Base-by-base conservation (phyloP, 306 rosid genomes). In the Quillaja saponaria region DNA sequence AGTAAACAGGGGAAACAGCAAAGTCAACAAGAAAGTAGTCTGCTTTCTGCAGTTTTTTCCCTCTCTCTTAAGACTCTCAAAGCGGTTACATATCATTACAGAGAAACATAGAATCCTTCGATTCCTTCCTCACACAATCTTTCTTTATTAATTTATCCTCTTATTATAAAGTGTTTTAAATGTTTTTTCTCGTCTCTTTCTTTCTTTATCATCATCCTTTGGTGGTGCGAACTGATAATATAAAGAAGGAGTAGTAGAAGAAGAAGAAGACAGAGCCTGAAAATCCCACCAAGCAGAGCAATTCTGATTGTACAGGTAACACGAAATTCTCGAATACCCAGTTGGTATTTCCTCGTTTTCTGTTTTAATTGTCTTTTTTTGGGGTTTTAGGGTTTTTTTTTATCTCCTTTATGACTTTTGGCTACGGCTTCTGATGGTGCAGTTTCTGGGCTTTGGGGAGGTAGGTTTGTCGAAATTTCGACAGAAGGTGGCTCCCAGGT, bases 21-120 rank as follows among this genome's bases (percentile, higher is more conserved):
- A 77, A 84, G 89, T 84, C 84, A 80, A 77, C 83, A 77, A 14
- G 71, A 60, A 73, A 49, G 59, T 77, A 80, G 81, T 57, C 80
- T 47, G 57, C 61, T 45, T 3, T 21, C 44, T 60, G 79, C 34
- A 51, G 69, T 44, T 55, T 50, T 55, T 68, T 11, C 37, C 51
- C 50, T 11, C 18, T 56, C 71, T 51, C 76, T 45, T 72, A 54
- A 63, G 75, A 78, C 78, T 72, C 35, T 68, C 55, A 40, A 62
- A 71, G 73, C 82, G 76, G 74, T 84, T 79, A 65, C 71, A 77
- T 59, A 74, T 75, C 78, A 55, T 58, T 56, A 45, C 34, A 41
- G 48, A 66, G 71, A 55, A 55, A 54, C 52, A 46, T n/a, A 53
- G 74, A 72, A 40, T 61, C 78, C 48, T 19, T 51, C 49, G 71